Base-by-base conservation (phyloP, 495 filamentous ascomycete genomes). In the Annulohypoxylon nitens region DNA sequence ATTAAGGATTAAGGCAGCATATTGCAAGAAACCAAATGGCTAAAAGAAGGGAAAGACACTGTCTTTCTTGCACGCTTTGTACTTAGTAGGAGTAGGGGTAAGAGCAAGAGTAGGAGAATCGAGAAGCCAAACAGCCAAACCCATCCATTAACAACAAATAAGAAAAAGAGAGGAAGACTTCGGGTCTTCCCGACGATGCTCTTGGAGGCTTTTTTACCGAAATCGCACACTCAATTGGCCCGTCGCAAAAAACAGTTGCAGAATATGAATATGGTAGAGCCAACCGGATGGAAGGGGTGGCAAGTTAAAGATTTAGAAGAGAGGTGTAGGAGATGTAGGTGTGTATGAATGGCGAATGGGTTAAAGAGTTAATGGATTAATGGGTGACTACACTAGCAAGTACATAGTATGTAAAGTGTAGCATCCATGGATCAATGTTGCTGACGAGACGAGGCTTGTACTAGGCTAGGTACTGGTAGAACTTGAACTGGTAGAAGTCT, bases 1-100 rank as follows among this genome's bases (percentile, higher is more conserved):
- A 75, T 75, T 75, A 75, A 75, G 39, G 53, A 75, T 75, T 75
- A 75, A 54, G 57, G 58, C 43, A 66, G 58, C 72, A 75, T 75
- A 75, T 37, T 70, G 55, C 16, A 67, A 67, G 37, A 48, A 70
- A 61, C 20, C 37, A 39, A 43, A 60, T 63, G 62, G 37, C 50
- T 14, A 25, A 55, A 55, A 23, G 58, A 57, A 48, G 57, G 34
- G 37, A 54, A 73, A 73, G 63, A 73, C 64, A 30, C 65, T 66
- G 63, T 64, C 67, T 66, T 74, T 58, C 37, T 75, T 57, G 60
- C 45, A 54, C 34, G 30, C 39, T 54, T n/a, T 54, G 25, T 54
- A 26, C 6, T 30, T 23, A 4, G 26, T 30, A 30, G 30, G 30
- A 30, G 30, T 30, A 30, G 30, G 30, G 30, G 30, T 23, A 53